Evolutionary conservation across 2,329 filamentous ascomycete genomes (phyloP).

Genomic region (Neoscytalidium dimidiatum): DNA sequence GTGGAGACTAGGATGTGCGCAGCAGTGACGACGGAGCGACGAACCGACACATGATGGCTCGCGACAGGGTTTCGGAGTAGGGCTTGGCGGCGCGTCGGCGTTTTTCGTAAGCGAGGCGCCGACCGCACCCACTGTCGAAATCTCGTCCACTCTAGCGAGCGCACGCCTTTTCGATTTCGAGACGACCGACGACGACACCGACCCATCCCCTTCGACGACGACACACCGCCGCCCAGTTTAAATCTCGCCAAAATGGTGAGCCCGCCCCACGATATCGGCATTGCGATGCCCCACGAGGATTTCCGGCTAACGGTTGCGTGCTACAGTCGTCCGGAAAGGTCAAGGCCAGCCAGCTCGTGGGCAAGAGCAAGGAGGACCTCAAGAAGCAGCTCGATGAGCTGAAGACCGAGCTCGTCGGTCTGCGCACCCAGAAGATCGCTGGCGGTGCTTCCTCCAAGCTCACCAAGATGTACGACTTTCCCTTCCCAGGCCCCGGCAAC

Average conservation of each 20-base stretch:
- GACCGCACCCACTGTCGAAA: slow-evolving; percentile 17
- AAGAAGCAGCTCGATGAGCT: slow-evolving; percentile 92
- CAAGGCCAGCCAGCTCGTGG: slow-evolving; percentile 96
- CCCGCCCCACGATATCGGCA: slow-evolving; percentile 7
- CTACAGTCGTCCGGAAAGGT: slow-evolving; percentile 69
- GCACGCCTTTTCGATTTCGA: slow-evolving; percentile 14
- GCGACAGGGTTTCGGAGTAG: slow-evolving; percentile 4
- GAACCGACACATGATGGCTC: slow-evolving; percentile 20
- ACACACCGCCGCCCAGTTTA: slow-evolving; percentile 26
- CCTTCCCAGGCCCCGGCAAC: slow-evolving; percentile 28
- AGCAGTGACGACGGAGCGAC: background rate
- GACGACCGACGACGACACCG: slow-evolving; percentile 22
- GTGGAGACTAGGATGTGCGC: slow-evolving; percentile 8
- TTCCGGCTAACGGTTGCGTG: slow-evolving; percentile 31
- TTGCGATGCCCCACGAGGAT: slow-evolving; percentile 14
- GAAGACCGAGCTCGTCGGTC: slow-evolving; percentile 93
- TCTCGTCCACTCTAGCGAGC: slow-evolving; percentile 1
- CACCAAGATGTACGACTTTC: slow-evolving; percentile 82
- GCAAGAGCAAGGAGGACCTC: slow-evolving; percentile 99
- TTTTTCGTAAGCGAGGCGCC: slow-evolving; percentile 18
- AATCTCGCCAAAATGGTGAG: slow-evolving; percentile 38
- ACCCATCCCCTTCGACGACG: slow-evolving; percentile 19
- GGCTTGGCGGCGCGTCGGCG: slow-evolving; percentile 1
- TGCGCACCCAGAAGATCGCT: slow-evolving; percentile 98
- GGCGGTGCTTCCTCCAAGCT: slow-evolving; percentile 92